phyloP scores from a whole-genome alignment of 176 grass and related monocot species.

The Carex pumila region DNA sequence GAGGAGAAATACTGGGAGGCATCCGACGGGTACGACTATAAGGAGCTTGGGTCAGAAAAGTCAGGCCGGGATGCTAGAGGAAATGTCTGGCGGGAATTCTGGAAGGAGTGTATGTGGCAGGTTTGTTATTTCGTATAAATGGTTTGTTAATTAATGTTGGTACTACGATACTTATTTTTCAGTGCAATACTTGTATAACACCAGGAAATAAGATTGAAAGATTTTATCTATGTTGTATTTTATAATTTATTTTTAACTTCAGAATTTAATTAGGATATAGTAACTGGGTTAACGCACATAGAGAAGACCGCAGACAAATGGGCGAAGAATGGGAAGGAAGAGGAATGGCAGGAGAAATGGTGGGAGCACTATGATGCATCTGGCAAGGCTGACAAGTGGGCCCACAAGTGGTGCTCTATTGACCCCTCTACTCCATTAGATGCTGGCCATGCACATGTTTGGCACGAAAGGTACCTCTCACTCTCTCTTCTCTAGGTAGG shows the following conservation, averaged over 20 bases:
- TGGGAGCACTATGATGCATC: slow-evolving; percentile 83
- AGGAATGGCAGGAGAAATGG: slow-evolving; percentile 98
- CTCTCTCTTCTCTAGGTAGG: background rate
- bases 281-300: slow-evolving; percentile 61
- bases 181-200: background rate
- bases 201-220: background rate
- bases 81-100: slow-evolving; percentile 91
- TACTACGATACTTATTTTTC: background rate
- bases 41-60: slow-evolving; percentile 94
- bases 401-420: slow-evolving; percentile 95
- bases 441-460: slow-evolving; percentile 96
- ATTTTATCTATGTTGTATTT: background rate
- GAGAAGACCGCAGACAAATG: slow-evolving; percentile 99
- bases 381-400: slow-evolving; percentile 76
- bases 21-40: slow-evolving; percentile 78
- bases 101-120: slow-evolving; percentile 96
- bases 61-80: slow-evolving; percentile 82
- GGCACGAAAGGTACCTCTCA: slow-evolving; percentile 84
- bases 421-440: slow-evolving; percentile 74
- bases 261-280: slow-evolving; percentile 43
- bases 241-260: slow-evolving; percentile 21
- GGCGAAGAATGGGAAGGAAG: slow-evolving; percentile 75
- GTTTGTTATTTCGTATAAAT: slow-evolving; percentile 24
- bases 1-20: slow-evolving; percentile 99
- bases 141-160: background rate